These are phyloP conservation scores for Paramecium sonneborni DNA, from an alignment of 73 alveolate genomes.

Conservation along the genomic window DNA sequence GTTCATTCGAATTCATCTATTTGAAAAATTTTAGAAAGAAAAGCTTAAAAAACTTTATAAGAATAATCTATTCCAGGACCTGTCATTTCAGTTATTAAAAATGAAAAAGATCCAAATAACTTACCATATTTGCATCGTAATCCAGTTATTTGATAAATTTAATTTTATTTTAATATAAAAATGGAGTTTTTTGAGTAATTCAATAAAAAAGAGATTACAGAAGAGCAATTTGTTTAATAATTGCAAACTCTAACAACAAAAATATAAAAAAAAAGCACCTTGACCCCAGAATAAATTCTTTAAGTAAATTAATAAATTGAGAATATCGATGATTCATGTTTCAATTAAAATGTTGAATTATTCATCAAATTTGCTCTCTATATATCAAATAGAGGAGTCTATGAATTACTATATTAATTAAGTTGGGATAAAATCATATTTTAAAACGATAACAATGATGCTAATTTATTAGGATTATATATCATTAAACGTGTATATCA, in stretches of 20 bases:
- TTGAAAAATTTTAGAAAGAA: slow-evolving; percentile 79
- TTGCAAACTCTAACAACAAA: slow-evolving; percentile 16
- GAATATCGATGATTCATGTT: background rate
- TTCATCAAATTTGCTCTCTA: slow-evolving; percentile 38
- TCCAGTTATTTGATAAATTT: slow-evolving; percentile 80
- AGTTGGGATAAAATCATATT: background rate
- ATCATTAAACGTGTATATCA: slow-evolving; percentile 28
- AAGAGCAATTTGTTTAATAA: background rate
- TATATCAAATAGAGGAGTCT: slow-evolving; percentile 28
- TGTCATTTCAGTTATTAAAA: slow-evolving; percentile 71
- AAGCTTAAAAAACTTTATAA: slow-evolving; percentile 69
- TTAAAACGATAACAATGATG: background rate
- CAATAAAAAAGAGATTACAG: background rate
- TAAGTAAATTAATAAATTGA: background rate
- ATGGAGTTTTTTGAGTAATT: slow-evolving; percentile 41
- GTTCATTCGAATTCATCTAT: slow-evolving; percentile 80
- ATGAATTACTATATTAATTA: background rate
- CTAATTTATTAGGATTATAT: slow-evolving; percentile 8
- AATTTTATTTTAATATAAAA: background rate
- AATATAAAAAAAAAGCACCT: slow-evolving; percentile 28
- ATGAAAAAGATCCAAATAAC: slow-evolving; percentile 76
- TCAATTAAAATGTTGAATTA: background rate
- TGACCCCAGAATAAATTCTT: background rate
- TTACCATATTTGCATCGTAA: slow-evolving; percentile 86
- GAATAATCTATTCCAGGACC: slow-evolving; percentile 73